These are phyloP conservation scores for Lasiosphaeris hirsuta DNA, from an alignment of 495 filamentous ascomycete genomes.

Conservation along the genomic window DNA sequence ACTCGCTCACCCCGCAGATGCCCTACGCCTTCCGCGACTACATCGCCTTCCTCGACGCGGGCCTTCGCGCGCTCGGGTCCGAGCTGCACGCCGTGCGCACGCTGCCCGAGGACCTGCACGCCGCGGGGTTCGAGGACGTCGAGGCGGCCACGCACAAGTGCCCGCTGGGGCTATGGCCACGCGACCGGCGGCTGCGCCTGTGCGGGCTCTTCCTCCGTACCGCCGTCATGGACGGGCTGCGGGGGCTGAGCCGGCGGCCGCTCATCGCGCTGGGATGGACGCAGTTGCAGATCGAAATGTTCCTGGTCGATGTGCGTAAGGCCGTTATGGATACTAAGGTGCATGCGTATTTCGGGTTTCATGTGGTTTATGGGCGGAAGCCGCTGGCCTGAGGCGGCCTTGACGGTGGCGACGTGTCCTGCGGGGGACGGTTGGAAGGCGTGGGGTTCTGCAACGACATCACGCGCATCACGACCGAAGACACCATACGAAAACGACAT, in stretches of 20 bases:
- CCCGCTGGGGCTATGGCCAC: slow-evolving; percentile 35
- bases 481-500: too few relatives aligned
- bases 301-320: slow-evolving; percentile 37
- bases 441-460: too few relatives aligned
- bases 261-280: slow-evolving; percentile 35
- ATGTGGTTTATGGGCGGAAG: slow-evolving; percentile 34
- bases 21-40: slow-evolving; percentile 40
- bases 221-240: slow-evolving; percentile 35
- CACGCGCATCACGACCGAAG: too few relatives aligned
- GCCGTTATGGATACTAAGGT: slow-evolving; percentile 28
- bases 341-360: slow-evolving; percentile 32
- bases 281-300: slow-evolving; percentile 38
- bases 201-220: slow-evolving; percentile 34
- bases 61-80: slow-evolving; percentile 26
- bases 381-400: slow-evolving; percentile 13
- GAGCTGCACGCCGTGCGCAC: slow-evolving; percentile 25
- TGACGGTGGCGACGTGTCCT: too few relatives aligned
- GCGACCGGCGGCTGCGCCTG: slow-evolving; percentile 29
- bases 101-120: slow-evolving; percentile 19
- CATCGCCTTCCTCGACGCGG: slow-evolving; percentile 26
- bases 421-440: too few relatives aligned
- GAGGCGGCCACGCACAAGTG: slow-evolving; percentile 24
- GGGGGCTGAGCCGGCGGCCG: slow-evolving; percentile 30
- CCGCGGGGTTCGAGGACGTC: slow-evolving; percentile 32
- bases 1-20: slow-evolving; percentile 23